phyloP scores from a whole-genome alignment of 495 filamentous ascomycete genomes.

The Neurospora sp. region DNA sequence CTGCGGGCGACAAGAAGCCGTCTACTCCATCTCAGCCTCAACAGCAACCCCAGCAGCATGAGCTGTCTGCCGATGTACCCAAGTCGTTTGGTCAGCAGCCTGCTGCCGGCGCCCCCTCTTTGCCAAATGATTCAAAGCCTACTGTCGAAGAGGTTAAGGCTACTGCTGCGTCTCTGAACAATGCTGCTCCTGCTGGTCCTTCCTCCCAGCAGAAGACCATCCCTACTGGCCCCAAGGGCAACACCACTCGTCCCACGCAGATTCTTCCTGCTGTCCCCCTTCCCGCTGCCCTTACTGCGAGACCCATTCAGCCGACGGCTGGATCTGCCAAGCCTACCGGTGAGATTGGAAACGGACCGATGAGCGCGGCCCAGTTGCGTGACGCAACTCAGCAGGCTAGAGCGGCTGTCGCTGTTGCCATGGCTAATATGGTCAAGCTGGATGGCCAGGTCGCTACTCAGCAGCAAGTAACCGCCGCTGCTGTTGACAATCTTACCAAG shows the following conservation, averaged over 20 bases:
- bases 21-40: constrained; percentile 14
- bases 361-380: constrained; percentile 31
- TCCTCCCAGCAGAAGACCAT: constrained; percentile 32
- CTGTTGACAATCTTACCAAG: constrained; percentile 68
- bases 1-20: constrained; percentile 37
- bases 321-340: constrained; percentile 24
- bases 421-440: constrained; percentile 57
- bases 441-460: constrained; percentile 37
- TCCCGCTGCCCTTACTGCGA: constrained; percentile 55
- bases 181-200: constrained; percentile 19
- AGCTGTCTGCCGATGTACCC: constrained; percentile 25
- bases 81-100: constrained; percentile 29
- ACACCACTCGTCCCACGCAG: constrained; percentile 26
- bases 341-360: constrained; percentile 22
- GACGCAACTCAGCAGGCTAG: constrained; percentile 77
- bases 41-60: constrained; percentile 12
- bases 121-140: constrained; percentile 61
- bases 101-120: constrained; percentile 41
- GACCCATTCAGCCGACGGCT: constrained; percentile 20
- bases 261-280: constrained; percentile 51
- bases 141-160: constrained; percentile 44
- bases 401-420: constrained; percentile 78
- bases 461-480: constrained; percentile 33
- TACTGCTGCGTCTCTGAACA: constrained; percentile 32
- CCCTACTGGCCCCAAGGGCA: constrained; percentile 54